Evolutionary conservation across 1,284 basidiomycete species (phyloP).

Genomic region (Rhodotorula sp.): DNA sequence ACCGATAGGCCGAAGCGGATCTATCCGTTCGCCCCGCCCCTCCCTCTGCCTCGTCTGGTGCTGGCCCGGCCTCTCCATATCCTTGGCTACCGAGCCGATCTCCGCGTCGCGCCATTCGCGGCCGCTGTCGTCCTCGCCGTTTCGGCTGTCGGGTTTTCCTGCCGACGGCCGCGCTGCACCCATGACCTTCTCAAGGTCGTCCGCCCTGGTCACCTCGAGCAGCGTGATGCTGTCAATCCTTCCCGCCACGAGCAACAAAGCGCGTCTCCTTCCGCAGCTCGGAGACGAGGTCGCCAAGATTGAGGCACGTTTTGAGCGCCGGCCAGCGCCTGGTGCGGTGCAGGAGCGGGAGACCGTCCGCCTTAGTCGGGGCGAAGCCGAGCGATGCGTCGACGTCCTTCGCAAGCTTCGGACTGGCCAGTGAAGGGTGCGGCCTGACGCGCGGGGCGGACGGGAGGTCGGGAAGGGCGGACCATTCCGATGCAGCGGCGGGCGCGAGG

Average conservation of each 20-base stretch:
- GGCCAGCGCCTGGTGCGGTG: constrained; percentile 22
- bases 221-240: constrained; percentile 7
- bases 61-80: background rate
- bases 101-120: no score
- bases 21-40: background rate
- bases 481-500: constrained; percentile 7
- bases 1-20: background rate
- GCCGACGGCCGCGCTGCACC: background rate
- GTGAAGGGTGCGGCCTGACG: constrained; percentile 6
- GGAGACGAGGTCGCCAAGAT: constrained; percentile 9
- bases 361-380: background rate
- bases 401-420: constrained; percentile 5
- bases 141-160: background rate
- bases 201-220: constrained; percentile 2
- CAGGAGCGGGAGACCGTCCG: constrained; percentile 24
- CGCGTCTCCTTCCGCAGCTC: constrained; percentile 23
- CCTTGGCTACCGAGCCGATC: background rate
- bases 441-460: background rate
- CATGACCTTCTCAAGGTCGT: constrained; percentile 12
- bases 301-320: constrained; percentile 10
- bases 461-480: background rate
- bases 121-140: background rate
- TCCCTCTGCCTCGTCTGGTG: constrained; percentile 7
- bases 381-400: background rate
- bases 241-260: constrained; percentile 15